These are phyloP conservation scores for Penicillium expansum DNA, from an alignment of 2,329 filamentous ascomycete species.

Conservation along the genomic window DNA sequence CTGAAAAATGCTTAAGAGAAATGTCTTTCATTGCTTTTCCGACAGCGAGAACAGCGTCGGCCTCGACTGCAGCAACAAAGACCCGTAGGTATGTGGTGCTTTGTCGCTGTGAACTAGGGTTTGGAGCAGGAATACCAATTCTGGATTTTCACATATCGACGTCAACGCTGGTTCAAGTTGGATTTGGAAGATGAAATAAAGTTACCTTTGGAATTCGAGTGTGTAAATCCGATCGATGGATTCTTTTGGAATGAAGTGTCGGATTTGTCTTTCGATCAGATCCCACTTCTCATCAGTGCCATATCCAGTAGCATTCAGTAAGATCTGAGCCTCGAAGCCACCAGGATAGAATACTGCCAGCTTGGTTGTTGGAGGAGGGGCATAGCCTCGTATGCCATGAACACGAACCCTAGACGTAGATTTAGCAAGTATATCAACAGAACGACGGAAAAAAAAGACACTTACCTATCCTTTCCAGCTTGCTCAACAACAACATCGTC, in stretches of 20 bases:
- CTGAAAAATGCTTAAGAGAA: constrained; percentile 47
- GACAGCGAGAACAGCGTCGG: constrained; percentile 29
- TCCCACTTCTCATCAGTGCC: constrained; percentile 51
- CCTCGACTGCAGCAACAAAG: constrained; percentile 41
- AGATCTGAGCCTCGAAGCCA: constrained; percentile 48
- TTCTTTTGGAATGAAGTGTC: constrained; percentile 42
- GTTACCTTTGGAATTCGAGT: constrained; percentile 53
- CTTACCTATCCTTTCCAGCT: constrained; percentile 32
- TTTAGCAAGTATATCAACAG: neutral
- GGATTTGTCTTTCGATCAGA: constrained; percentile 50
- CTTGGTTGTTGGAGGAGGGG: constrained; percentile 53
- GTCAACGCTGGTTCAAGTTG: too few relatives aligned
- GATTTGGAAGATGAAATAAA: too few relatives aligned
- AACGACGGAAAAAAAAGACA: neutral
- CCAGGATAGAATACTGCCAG: constrained; percentile 52
- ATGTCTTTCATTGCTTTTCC: constrained; percentile 32
- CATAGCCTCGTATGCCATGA: constrained; percentile 41
- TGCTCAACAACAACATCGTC: constrained; percentile 38
- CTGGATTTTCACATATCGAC: constrained; percentile 6
- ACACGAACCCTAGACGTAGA: constrained; percentile 37
- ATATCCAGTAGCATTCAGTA: constrained; percentile 50
- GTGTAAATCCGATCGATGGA: constrained; percentile 46
- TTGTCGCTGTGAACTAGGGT: constrained; percentile 42
- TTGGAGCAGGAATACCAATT: constrained; percentile 38
- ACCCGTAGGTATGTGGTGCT: constrained; percentile 49